Conservation (phyloP, 345 rosid species). For the Salix viminalis region DNA sequence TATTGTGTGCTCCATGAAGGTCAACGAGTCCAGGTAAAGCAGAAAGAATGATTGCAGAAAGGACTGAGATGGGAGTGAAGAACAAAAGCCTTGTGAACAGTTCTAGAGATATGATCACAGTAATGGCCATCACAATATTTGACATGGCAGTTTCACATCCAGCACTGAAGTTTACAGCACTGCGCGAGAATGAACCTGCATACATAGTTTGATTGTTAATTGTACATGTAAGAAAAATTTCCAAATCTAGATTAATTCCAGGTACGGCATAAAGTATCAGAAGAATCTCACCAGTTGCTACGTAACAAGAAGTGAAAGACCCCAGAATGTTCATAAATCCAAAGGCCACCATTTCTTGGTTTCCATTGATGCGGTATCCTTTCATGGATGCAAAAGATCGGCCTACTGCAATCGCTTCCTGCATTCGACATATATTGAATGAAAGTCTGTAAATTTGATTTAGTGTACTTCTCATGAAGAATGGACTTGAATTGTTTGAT, state of each 20-base stretch:
- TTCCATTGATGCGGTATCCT: constrained; percentile 80
- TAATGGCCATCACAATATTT: constrained; percentile 78
- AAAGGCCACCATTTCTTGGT: constrained; percentile 87
- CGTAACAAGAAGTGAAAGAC: constrained; percentile 80
- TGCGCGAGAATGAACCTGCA: constrained; percentile 85
- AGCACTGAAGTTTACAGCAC: constrained; percentile 80
- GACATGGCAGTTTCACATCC: constrained; percentile 81
- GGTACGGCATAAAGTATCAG: not conserved
- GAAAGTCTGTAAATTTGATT: not conserved
- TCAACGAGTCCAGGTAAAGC: constrained; percentile 87
- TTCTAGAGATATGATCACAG: constrained; percentile 62
- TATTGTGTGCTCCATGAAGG: constrained; percentile 43
- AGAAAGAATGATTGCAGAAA: constrained; percentile 75
- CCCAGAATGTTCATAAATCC: constrained; percentile 78
- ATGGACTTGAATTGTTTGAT: not conserved
- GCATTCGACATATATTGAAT: not conserved
- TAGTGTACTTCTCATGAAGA: too few relatives aligned
- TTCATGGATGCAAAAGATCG: constrained; percentile 70
- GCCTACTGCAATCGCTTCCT: constrained; percentile 94
- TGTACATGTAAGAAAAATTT: not conserved
- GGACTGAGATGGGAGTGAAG: constrained; percentile 72
- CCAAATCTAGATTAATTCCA: not conserved
- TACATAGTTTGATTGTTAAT: not conserved
- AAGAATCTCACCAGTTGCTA: constrained; percentile 59
- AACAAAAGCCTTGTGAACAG: constrained; percentile 66